Conservation (phyloP, 768 basidiomycete genomes). For the Mycena metata region DNA sequence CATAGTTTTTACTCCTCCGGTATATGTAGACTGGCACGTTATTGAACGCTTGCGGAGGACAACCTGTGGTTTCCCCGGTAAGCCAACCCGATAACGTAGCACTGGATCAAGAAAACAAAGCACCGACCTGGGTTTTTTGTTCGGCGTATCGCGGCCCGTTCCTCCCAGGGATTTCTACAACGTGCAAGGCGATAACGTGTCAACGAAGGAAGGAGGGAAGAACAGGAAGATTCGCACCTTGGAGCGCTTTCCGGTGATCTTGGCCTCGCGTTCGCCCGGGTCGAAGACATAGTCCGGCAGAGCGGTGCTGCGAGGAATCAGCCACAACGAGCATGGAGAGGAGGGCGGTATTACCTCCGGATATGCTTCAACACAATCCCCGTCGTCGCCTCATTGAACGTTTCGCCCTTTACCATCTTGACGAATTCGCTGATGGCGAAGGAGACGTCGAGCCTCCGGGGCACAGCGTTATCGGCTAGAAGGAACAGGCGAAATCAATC, state of each 20-base stretch:
- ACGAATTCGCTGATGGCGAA: slow-evolving; percentile 82
- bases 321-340: not conserved
- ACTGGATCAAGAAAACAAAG: not conserved
- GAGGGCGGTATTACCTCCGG: not conserved
- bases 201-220: not conserved
- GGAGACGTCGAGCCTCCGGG: slow-evolving; percentile 63
- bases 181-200: too few species aligned
- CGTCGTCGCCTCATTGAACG: slow-evolving; percentile 79
- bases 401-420: slow-evolving; percentile 78
- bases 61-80: too few species aligned
- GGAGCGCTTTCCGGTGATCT: slow-evolving; percentile 65
- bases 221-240: slow-evolving; percentile 51
- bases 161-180: slow-evolving; percentile 27
- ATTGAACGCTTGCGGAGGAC: too few species aligned
- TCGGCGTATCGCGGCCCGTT: slow-evolving; percentile 16
- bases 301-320: slow-evolving; percentile 54
- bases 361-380: slow-evolving; percentile 80
- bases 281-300: slow-evolving; percentile 76
- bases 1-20: too few species aligned
- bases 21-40: too few species aligned
- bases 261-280: slow-evolving; percentile 70
- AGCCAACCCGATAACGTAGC: too few species aligned
- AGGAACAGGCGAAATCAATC: not conserved
- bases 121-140: slow-evolving; percentile 25
- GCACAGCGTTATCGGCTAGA: slow-evolving; percentile 1